Evolutionary conservation across 495 filamentous ascomycete genomes (phyloP).

Genomic region (Penicillium coffeae): DNA sequence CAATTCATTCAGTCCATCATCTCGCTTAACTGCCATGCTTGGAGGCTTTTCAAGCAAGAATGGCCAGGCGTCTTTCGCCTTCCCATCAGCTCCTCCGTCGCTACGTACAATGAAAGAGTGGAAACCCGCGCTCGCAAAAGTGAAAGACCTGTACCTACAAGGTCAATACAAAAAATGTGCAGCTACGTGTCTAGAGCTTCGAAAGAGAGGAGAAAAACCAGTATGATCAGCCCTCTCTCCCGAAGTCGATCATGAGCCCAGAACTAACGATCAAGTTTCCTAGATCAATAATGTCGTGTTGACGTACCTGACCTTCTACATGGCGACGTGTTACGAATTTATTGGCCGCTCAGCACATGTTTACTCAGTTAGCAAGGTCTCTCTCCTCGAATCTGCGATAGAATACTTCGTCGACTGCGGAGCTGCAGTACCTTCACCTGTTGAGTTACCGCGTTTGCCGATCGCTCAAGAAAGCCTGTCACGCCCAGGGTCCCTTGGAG

Average conservation of each 20-base stretch:
- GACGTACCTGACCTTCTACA: conserved; percentile 44
- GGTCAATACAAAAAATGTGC: conserved; percentile 46
- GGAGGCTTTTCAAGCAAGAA: conserved; percentile 18
- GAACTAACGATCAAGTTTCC: neutral
- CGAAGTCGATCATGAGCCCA: neutral
- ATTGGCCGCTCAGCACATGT: conserved; percentile 39
- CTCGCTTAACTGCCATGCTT: conserved; percentile 12
- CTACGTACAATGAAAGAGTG: conserved; percentile 27
- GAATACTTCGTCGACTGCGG: conserved; percentile 25
- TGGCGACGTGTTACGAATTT: conserved; percentile 41
- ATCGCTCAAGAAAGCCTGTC: neutral
- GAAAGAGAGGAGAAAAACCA: conserved; percentile 18
- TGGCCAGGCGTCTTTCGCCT: conserved; percentile 9
- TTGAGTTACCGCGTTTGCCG: conserved; percentile 9
- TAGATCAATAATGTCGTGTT: conserved; percentile 39
- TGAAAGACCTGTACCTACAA: conserved; percentile 37
- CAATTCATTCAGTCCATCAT: neutral
- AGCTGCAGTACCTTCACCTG: conserved; percentile 15
- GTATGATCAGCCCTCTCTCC: conserved; percentile 20
- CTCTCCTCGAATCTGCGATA: conserved; percentile 30
- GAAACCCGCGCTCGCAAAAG: conserved; percentile 24
- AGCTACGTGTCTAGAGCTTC: conserved; percentile 28
- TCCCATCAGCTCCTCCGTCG: conserved; percentile 12
- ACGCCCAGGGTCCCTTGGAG: neutral
- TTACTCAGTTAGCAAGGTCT: conserved; percentile 39